Conservation (phyloP, 176 grass and related monocot genomes). For the Ensete ventricosum region DNA sequence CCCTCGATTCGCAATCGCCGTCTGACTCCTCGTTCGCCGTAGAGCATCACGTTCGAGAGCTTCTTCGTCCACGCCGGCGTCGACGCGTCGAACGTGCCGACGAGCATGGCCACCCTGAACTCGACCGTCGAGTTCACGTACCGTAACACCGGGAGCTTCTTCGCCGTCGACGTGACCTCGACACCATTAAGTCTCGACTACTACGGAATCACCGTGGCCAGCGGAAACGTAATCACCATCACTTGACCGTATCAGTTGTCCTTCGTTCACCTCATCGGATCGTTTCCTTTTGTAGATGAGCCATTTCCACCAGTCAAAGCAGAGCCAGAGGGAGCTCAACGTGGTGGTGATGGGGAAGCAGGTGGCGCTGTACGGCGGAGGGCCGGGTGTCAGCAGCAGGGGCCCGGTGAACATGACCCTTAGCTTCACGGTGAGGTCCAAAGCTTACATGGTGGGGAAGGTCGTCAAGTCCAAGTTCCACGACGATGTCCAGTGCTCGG, state of each 20-base stretch:
- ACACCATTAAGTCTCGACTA: constrained; percentile 47
- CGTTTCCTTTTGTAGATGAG: constrained; percentile 32
- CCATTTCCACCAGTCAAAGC: constrained; percentile 74
- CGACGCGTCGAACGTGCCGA: constrained; percentile 83
- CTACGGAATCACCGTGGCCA: constrained; percentile 55
- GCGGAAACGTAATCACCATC: constrained; percentile 34
- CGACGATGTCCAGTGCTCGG: constrained; percentile 37
- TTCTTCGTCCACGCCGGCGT: constrained; percentile 90
- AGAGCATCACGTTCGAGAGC: constrained; percentile 69
- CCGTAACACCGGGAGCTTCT: constrained; percentile 87
- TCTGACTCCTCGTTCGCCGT: background rate
- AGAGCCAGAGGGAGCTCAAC: constrained; percentile 45
- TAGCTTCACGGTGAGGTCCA: constrained; percentile 43
- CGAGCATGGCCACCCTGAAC: constrained; percentile 85
- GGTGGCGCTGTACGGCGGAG: constrained; percentile 80
- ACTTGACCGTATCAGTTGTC: background rate
- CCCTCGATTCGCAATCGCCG: too few species aligned
- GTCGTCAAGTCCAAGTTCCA: constrained; percentile 75
- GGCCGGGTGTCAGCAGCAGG: constrained; percentile 39
- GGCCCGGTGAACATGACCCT: constrained; percentile 41
- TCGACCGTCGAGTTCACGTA: constrained; percentile 62
- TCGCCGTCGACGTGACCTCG: constrained; percentile 61
- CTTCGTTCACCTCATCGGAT: background rate
- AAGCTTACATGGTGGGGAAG: constrained; percentile 65
- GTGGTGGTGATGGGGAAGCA: constrained; percentile 57